A percentile compares a stretch with the other conserved stretches of the same genome.
Conservation (phyloP, 306 rosid species). For the Quercus engelmannii region DNA sequence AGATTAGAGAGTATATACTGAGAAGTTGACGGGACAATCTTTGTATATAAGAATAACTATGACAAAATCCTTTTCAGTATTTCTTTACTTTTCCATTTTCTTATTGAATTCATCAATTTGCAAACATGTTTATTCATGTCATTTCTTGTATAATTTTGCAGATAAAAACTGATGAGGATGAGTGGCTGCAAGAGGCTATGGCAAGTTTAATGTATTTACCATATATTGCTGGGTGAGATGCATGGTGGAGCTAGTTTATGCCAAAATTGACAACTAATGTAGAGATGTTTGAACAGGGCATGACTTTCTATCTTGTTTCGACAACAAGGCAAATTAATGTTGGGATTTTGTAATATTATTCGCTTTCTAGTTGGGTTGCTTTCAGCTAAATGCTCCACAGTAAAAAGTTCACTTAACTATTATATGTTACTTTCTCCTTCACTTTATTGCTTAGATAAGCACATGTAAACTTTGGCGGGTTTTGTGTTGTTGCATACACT, state of each 20-base stretch:
- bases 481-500: not conserved
- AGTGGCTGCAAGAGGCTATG: conserved; percentile 88
- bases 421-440: conserved; percentile 9
- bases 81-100: no score
- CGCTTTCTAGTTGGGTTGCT: not conserved
- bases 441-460: conserved; percentile 26
- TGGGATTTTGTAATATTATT: not conserved
- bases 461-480: conserved; percentile 24
- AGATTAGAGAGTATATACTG: no score
- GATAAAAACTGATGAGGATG: conserved; percentile 69
- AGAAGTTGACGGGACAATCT: no score
- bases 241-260: conserved; percentile 11
- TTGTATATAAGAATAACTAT: no score
- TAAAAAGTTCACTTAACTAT: not conserved
- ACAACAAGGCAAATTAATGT: not conserved
- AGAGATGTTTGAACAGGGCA: not conserved
- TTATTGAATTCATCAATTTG: no score
- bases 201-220: conserved; percentile 57
- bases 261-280: not conserved
- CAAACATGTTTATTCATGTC: no score
- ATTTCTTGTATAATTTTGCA: conserved; percentile 19
- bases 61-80: no score
- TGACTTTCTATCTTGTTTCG: not conserved
- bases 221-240: conserved; percentile 40
- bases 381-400: not conserved